Evolutionary conservation across 2,329 filamentous ascomycete genomes (phyloP).

Genomic region (Aspergillus pseudotamarii): DNA sequence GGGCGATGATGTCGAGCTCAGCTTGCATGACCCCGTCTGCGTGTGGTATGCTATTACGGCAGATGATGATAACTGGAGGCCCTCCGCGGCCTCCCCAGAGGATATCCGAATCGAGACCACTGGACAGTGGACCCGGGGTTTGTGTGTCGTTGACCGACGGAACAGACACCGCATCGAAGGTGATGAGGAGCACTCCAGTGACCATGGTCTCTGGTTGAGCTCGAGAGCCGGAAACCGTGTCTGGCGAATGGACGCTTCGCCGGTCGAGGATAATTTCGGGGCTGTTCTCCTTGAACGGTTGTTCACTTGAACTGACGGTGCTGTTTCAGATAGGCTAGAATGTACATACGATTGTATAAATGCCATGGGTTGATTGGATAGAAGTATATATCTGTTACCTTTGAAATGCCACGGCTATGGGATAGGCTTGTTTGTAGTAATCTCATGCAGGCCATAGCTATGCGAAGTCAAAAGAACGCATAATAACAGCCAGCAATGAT

Average conservation of each 20-base stretch:
- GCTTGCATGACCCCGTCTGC: conserved; percentile 76
- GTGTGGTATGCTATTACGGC: conserved; percentile 74
- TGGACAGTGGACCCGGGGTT: conserved; percentile 93
- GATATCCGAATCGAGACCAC: conserved; percentile 88
- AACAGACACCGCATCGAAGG: conserved; percentile 47
- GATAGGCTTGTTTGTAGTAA: background rate
- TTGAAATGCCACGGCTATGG: background rate
- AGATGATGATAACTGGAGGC: conserved; percentile 39
- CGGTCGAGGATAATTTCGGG: conserved; percentile 69
- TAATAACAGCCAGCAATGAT: too few species aligned
- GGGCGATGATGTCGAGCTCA: conserved; percentile 58
- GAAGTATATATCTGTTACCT: background rate
- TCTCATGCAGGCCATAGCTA: background rate
- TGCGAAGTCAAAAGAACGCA: background rate
- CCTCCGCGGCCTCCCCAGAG: conserved; percentile 61
- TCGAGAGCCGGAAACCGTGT: conserved; percentile 75
- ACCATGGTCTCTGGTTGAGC: conserved; percentile 77
- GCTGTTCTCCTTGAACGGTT: conserved; percentile 66
- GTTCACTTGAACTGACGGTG: conserved; percentile 44
- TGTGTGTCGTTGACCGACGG: conserved; percentile 82
- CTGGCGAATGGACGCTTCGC: conserved; percentile 69
- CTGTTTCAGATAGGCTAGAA: background rate
- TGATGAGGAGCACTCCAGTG: conserved; percentile 65
- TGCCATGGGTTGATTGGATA: background rate
- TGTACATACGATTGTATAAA: conserved; percentile 4